phyloP scores from a whole-genome alignment of 2,329 filamentous ascomycete genomes.

The Ophiostoma ips region DNA sequence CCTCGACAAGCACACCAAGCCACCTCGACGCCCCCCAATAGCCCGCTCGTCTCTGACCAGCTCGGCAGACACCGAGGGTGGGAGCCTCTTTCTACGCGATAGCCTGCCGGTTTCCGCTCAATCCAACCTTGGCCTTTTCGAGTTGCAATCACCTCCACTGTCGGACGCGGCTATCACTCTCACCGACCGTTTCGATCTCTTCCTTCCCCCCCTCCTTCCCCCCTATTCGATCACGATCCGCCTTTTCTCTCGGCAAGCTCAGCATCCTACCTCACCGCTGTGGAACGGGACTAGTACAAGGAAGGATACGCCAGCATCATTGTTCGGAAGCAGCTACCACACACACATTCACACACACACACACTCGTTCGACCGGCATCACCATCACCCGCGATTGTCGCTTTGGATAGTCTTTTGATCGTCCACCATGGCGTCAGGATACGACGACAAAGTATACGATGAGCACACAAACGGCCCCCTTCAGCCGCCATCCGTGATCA shows the following conservation, averaged over 20 bases:
- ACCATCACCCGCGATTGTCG: too few species aligned
- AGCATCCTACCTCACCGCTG: neutral
- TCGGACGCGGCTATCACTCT: too few species aligned
- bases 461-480: slow-evolving; percentile 22
- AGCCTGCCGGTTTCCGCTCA: neutral
- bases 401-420: neutral
- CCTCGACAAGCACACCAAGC: slow-evolving; percentile 3
- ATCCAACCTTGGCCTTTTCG: neutral
- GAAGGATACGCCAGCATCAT: too few species aligned
- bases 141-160: neutral
- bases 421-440: slow-evolving; percentile 19
- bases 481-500: slow-evolving; percentile 1
- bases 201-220: too few species aligned
- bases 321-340: too few species aligned
- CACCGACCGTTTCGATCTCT: too few species aligned
- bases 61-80: slow-evolving; percentile 3
- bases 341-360: too few species aligned
- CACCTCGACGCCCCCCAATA: slow-evolving; percentile 3
- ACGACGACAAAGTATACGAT: slow-evolving; percentile 28
- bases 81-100: neutral
- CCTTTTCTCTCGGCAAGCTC: too few species aligned
- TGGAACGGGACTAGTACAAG: too few species aligned
- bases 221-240: too few species aligned
- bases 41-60: slow-evolving; percentile 10
- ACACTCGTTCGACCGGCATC: too few species aligned